Base-by-base conservation (phyloP, 2,329 filamentous ascomycete species). In the Aspergillus brasiliensis region DNA sequence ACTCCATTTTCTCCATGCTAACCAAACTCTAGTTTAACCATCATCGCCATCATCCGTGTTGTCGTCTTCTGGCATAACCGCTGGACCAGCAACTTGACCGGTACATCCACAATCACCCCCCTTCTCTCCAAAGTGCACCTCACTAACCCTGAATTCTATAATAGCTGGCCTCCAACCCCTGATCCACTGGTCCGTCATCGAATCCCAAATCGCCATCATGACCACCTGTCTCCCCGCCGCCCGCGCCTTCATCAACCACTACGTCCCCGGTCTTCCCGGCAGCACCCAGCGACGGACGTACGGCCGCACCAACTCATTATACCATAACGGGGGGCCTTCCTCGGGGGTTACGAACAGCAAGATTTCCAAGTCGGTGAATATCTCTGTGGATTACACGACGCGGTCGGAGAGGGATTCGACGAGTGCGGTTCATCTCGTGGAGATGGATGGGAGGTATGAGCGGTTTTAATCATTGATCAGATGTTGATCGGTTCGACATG, bases 111-210 rank as follows among this genome's bases (percentile, higher is more conserved):
- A n/a, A n/a, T 8, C 11, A 11, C 11, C 21, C 6, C 27, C 15
- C 5, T 8, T 2, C 8, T 2, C 2, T 17, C 8, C 42, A 11
- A 11, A 13, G 15, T 2, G 3, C 19, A n/a, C 11, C 13, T 15
- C 34, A 37, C 19, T 48, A 48, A 53, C 38, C 7, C 7, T 8
- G 13, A 7, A 31, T 8, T 10, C 48, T 5, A 17, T 8, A 15
- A 15, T 49, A 54, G 56, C 62, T 4, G 65, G 67, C 19, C 51
- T 71, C 31, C 65, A 68, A n/a, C 68, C 69, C 2, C 62, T 71
- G 13, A 65, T 68, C 25, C 64, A 68, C 58, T 72, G 69, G 69
- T 70, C 69, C 6, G 64, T 72, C 13, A 70, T 72, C 37, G 69
- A 72, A 55, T 59, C 59, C 25, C 66, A 70, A 23, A 69, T 72